These are phyloP conservation scores for Dillenia turbinata DNA, from an alignment of 164 flowering plant genomes.

Conservation along the genomic window DNA sequence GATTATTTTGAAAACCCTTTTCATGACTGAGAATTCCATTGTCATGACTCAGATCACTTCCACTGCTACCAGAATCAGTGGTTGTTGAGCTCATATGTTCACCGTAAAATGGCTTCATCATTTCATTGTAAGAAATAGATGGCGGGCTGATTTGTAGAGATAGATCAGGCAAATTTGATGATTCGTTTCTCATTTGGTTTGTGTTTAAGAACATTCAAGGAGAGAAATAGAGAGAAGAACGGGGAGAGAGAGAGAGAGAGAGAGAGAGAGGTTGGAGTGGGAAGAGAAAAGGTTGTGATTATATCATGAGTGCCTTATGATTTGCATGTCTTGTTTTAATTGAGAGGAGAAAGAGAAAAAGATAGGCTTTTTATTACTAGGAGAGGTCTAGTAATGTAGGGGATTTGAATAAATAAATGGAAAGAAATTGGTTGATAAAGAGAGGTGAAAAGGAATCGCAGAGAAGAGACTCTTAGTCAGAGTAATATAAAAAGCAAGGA, in stretches of 20 bases:
- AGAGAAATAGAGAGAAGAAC: slow-evolving; percentile 1
- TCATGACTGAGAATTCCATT: slow-evolving; percentile 24
- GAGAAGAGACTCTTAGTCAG: slow-evolving; percentile 17
- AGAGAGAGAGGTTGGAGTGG: slow-evolving; percentile 5
- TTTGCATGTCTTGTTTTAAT: slow-evolving; percentile 41
- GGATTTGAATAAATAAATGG: slow-evolving; percentile 16
- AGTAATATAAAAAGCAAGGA: slow-evolving; percentile 8
- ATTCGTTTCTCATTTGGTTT: slow-evolving; percentile 25
- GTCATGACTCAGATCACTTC: slow-evolving; percentile 77
- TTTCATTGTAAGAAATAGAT: slow-evolving; percentile 18
- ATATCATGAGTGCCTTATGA: slow-evolving; percentile 86
- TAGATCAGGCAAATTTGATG: slow-evolving; percentile 54
- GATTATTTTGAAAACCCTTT: slow-evolving; percentile 2
- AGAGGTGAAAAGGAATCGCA: slow-evolving; percentile 10
- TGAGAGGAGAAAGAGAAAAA: slow-evolving; percentile 5
- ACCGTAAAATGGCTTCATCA: slow-evolving; percentile 17
- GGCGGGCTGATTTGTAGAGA: slow-evolving; percentile 87
- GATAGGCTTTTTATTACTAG: slow-evolving; percentile 18
- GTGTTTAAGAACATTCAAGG: slow-evolving; percentile 15
- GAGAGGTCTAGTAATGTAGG: neutral
- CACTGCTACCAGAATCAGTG: slow-evolving; percentile 54
- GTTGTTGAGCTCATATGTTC: slow-evolving; percentile 37
- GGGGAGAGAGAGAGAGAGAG: slow-evolving; percentile 8
- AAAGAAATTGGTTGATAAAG: neutral
- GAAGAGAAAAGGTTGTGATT: slow-evolving; percentile 33